phyloP scores from a whole-genome alignment of 148 eudicot species.

The Rhododendron kiyosumense region DNA sequence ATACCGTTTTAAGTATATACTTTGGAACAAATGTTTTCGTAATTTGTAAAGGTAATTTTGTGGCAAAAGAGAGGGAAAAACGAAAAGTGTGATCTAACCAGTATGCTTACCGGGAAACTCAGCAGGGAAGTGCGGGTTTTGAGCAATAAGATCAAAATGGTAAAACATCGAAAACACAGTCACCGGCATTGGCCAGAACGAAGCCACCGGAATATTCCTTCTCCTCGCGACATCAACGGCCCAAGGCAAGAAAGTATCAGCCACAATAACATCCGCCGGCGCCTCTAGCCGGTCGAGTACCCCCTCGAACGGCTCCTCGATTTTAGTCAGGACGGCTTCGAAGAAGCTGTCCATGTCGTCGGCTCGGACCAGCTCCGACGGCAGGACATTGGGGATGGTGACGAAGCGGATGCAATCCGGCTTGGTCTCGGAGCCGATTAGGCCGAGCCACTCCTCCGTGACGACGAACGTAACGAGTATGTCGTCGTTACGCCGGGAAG shows the following conservation, averaged over 20 bases:
- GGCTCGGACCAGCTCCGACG: constrained; percentile 29
- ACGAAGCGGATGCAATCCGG: constrained; percentile 16
- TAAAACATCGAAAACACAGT: constrained; percentile 17
- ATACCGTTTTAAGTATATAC: too few relatives aligned
- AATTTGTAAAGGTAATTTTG: too few relatives aligned
- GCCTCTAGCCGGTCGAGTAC: constrained; percentile 18
- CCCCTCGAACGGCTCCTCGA: constrained; percentile 32
- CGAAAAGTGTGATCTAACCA: too few relatives aligned
- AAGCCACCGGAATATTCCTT: constrained; percentile 31
- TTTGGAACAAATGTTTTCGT: too few relatives aligned
- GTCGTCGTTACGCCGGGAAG: background rate
- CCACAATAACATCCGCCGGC: constrained; percentile 19
- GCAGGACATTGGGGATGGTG: constrained; percentile 32
- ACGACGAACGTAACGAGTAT: constrained; percentile 11
- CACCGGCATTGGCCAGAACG: constrained; percentile 28
- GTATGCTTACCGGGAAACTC: constrained; percentile 7
- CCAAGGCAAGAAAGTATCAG: constrained; percentile 30
- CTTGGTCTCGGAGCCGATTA: constrained; percentile 5
- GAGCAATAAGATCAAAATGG: constrained; percentile 20
- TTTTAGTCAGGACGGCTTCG: constrained; percentile 9
- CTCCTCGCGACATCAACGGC: constrained; percentile 25
- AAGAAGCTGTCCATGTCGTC: constrained; percentile 20
- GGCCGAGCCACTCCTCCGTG: constrained; percentile 30
- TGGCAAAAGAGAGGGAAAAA: too few relatives aligned
- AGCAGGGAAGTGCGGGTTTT: constrained; percentile 19